Conservation (phyloP, 441 rosid species). For the Dalechampia spathulata region DNA sequence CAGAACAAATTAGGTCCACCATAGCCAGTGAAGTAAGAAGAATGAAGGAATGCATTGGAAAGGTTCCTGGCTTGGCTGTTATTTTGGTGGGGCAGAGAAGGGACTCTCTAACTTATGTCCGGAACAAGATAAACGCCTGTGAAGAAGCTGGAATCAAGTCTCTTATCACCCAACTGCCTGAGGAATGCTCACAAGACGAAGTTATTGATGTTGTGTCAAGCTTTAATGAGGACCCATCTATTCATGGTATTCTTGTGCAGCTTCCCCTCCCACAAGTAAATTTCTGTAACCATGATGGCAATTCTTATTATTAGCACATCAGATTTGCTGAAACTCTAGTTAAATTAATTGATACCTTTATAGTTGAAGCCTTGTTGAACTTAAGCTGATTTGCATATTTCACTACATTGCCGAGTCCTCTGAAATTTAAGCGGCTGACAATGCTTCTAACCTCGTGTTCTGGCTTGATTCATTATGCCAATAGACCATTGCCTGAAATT, state of each 20-base stretch:
- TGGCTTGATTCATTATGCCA: neutral
- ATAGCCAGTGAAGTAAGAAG: constrained; percentile 52
- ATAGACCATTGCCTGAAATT: too few relatives aligned
- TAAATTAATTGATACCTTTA: neutral
- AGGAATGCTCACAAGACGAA: constrained; percentile 46
- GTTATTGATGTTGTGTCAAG: constrained; percentile 36
- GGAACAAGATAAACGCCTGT: constrained; percentile 75
- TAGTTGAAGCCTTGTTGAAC: neutral
- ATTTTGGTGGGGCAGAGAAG: constrained; percentile 73
- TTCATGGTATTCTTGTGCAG: constrained; percentile 91
- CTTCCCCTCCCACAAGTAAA: constrained; percentile 95
- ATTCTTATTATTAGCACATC: neutral
- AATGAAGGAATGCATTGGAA: constrained; percentile 61
- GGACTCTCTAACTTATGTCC: constrained; percentile 78
- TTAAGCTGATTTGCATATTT: neutral
- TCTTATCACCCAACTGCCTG: constrained; percentile 45
- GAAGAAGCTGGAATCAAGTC: constrained; percentile 85
- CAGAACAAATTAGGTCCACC: constrained; percentile 60
- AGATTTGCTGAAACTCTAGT: constrained; percentile 1
- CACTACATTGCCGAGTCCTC: too few relatives aligned
- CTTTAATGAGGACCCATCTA: constrained; percentile 52
- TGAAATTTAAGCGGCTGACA: neutral
- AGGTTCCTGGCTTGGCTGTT: constrained; percentile 88
- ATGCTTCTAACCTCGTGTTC: neutral
- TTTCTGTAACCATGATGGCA: constrained; percentile 19